Evolutionary conservation across 345 rosid species (phyloP), one percentile per base, ranked within the genome.

Genomic region (Camelina neglecta): DNA sequence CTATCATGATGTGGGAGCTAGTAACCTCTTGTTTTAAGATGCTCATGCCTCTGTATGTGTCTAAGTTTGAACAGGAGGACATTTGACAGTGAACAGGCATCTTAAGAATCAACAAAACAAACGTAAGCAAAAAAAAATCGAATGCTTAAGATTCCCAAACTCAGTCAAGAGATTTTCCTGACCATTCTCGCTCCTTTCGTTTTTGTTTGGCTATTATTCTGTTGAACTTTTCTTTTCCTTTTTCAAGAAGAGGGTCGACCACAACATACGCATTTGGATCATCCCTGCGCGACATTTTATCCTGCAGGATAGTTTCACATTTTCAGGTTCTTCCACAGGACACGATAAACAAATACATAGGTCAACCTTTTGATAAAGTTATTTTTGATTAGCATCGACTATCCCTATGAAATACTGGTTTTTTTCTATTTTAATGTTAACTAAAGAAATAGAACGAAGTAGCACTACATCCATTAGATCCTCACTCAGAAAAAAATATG

Each of bases 191-290:
- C 39, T 85, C 93, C 64, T 75, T 73, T 64, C 89, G 84, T 80
- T 93, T 95, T 75, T 89, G 94, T 81, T 90, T 90, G 67, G 99
- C 97, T 82, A 81, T 90, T 90, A 93, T 93, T 77, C 77, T 81
- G 79, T 95, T 95, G 81, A 95, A 95, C 75, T 95, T 95, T 74
- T 90, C 99, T 80, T 89, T 95, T 65, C 99, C 98, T 73, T 95
- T 95, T 84, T 93, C 94, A 79, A 95, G 75, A 45, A 92, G 93
- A 75, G 98, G 98, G 70, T 95, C 98, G 48, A 88, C 89, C 73
- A 93, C 94, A 11, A 88, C 92, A 67, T 90, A 95, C 69, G 92
- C 97, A 78, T 89, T 85, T 21, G 87, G 85, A 72, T 95, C 97
- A 74, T 95, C 93, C 62, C 80, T 87, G 57, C 97, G 92, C 51